phyloP scores from a whole-genome alignment of 306 rosid genomes.

The Vigna radiata region DNA sequence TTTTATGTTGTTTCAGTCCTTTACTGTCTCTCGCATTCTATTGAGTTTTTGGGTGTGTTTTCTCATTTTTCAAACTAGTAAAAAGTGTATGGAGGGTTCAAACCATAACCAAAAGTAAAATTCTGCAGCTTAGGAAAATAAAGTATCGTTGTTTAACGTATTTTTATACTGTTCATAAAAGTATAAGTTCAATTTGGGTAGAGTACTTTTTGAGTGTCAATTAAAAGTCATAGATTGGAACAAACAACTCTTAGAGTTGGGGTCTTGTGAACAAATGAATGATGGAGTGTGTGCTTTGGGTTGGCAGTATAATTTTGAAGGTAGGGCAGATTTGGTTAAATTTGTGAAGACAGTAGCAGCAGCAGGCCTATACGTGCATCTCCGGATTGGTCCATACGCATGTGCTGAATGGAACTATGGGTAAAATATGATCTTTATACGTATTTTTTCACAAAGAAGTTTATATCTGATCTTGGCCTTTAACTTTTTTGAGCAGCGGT shows the following conservation, averaged over 20 bases:
- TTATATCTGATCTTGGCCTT: conserved; percentile 34
- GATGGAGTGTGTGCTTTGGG: conserved; percentile 36
- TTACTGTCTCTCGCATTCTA: conserved; percentile 29
- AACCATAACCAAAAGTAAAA: neutral
- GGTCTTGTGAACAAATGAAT: neutral
- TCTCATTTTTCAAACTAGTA: neutral
- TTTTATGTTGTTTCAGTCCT: conserved; percentile 6
- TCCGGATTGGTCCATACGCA: conserved; percentile 93
- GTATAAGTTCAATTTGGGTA: neutral
- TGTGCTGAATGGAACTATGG: conserved; percentile 99
- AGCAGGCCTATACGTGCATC: conserved; percentile 84
- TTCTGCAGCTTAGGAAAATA: conserved; percentile 23
- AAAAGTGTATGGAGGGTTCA: neutral
- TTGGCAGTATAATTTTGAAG: conserved; percentile 78
- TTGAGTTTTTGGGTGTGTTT: conserved; percentile 4
- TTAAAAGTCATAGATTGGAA: neutral
- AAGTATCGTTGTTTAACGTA: neutral
- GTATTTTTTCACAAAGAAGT: neutral
- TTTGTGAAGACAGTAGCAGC: conserved; percentile 83
- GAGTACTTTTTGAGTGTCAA: conserved; percentile 6
- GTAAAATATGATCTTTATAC: conserved; percentile 43
- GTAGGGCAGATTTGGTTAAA: conserved; percentile 74
- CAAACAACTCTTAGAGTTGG: neutral
- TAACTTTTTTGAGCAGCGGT: conserved; percentile 61
- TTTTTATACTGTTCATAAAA: conserved; percentile 1